These are phyloP conservation scores for Oxyria digyna DNA, from an alignment of 148 eudicot species.

Conservation along the genomic window DNA sequence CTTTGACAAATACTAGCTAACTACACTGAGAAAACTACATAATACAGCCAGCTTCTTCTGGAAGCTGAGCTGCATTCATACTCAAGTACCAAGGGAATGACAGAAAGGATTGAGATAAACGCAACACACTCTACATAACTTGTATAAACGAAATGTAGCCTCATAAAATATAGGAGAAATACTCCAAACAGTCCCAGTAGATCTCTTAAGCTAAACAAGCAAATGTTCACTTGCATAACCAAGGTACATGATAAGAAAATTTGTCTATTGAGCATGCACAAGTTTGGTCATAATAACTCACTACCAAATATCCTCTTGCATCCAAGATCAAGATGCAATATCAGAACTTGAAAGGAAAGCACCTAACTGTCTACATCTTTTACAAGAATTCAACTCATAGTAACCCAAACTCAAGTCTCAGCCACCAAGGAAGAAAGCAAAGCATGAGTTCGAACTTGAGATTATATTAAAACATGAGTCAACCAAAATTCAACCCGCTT, in stretches of 20 bases:
- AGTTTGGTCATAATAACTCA: background rate
- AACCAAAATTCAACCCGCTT: background rate
- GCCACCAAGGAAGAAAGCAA: background rate
- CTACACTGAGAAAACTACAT: background rate
- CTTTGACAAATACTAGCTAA: background rate
- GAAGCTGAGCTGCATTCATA: background rate
- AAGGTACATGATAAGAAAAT: conserved; percentile 1
- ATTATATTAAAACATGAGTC: background rate
- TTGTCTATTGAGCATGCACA: background rate
- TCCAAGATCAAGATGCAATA: background rate
- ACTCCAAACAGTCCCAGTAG: background rate
- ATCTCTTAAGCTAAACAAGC: background rate
- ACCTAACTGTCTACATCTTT: background rate
- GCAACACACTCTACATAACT: background rate
- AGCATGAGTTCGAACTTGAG: background rate
- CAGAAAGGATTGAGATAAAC: too few relatives aligned
- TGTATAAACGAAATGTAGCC: background rate
- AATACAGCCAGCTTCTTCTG: background rate
- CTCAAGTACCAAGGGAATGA: background rate
- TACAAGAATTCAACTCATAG: background rate
- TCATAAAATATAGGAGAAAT: background rate
- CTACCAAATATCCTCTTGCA: background rate
- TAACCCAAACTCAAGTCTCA: background rate
- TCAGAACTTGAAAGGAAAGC: background rate
- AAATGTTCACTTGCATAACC: background rate